Evolutionary conservation across 2,329 filamentous ascomycete species (phyloP), one percentile per base, ranked within the genome.

Genomic region (Aspergillus fijiensis): DNA sequence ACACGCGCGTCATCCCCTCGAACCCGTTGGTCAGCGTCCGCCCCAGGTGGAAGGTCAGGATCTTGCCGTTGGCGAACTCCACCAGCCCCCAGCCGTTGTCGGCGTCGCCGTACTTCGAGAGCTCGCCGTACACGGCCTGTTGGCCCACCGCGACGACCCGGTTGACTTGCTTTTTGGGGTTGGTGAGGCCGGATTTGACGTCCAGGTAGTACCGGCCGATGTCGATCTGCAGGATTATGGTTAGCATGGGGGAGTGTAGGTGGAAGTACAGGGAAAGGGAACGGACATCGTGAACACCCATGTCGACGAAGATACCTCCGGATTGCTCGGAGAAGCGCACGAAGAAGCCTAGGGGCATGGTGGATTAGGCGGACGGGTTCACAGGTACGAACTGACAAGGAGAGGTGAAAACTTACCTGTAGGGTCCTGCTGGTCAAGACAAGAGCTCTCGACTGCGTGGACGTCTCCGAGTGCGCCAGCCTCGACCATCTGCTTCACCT

Each of bases 51-150:
- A 70, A 68, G n/a, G 67, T 74, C 47, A 76, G 62, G 29, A 76
- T 63, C 60, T 75, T 76, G 62, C 74, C 74, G 58, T 75, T 75
- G 64, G 72, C 67, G 60, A 72, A 76, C 61, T 76, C 74, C 7
- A 76, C 72, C 7, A 76, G 62, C 7, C 68, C 74, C 72, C 71
- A 75, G 29, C 68, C 74, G 58, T 53, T 60, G 33, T 60, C 59
- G 42, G 19, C 21, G 55, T 60, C 59, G 50, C 54, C 54, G 42
- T 53, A 58, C 47, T 57, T 47, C 7, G 59, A 42, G 3, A 60
- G 55, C 9, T 60, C 59, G 19, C 10, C 19, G 39, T 60, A 60
- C 21, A 60, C 59, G 12, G 59, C 54, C 21, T 19, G 29, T 35
- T 60, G 59, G 5, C 59, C 55, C 10, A 60, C 21, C 16, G 59